Evolutionary conservation across 1,284 basidiomycete genomes (phyloP).

Genomic region (Golubevia sp.): DNA sequence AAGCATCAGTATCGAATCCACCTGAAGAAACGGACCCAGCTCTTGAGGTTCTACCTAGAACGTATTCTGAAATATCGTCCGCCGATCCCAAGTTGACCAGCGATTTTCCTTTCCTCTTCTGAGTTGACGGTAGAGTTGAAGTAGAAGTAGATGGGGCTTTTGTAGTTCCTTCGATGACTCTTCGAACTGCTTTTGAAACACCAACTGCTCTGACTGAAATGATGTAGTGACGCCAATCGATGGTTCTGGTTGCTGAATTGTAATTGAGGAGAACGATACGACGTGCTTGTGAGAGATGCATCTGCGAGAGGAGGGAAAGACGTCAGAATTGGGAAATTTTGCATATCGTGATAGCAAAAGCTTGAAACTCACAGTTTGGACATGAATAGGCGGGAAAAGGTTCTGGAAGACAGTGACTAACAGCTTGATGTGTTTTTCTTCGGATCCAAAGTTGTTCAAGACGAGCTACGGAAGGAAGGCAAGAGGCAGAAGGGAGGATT

Average conservation of each 20-base stretch:
- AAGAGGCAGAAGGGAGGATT: background rate
- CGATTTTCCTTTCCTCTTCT: constrained; percentile 40
- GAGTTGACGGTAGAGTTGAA: constrained; percentile 35
- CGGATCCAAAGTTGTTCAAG: constrained; percentile 72
- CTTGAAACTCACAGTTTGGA: constrained; percentile 64
- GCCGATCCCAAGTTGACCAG: constrained; percentile 83
- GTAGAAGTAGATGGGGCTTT: constrained; percentile 62
- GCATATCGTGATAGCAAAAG: background rate
- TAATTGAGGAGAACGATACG: constrained; percentile 92
- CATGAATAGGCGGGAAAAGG: constrained; percentile 81
- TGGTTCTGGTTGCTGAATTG: constrained; percentile 80
- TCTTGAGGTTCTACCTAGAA: constrained; percentile 75
- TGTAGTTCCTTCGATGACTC: constrained; percentile 75
- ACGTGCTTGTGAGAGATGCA: constrained; percentile 80
- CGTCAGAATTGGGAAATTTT: too few species aligned
- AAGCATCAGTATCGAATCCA: constrained; percentile 67
- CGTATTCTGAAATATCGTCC: constrained; percentile 92
- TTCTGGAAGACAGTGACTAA: constrained; percentile 83
- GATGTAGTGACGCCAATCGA: constrained; percentile 92
- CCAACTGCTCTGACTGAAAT: constrained; percentile 95
- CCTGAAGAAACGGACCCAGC: constrained; percentile 67
- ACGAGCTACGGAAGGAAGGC: constrained; percentile 65
- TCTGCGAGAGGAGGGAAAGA: constrained; percentile 57
- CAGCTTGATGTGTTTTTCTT: constrained; percentile 71
- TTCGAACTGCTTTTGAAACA: constrained; percentile 87